Conservation (phyloP, 2,329 filamentous ascomycete species). For the Dactylellina leptospora region DNA sequence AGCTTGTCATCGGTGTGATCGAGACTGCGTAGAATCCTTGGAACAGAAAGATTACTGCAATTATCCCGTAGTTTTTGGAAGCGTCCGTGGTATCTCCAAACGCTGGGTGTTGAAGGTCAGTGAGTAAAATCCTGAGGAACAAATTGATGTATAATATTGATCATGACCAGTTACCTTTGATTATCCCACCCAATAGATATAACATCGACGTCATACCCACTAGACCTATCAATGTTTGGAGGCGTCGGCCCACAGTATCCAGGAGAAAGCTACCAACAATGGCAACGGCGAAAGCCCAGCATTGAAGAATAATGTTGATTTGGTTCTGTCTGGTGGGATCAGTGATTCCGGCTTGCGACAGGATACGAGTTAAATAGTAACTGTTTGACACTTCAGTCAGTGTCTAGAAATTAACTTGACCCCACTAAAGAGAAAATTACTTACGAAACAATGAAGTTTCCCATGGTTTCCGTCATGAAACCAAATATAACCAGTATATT, state of each 20-base stretch:
- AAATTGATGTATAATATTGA: neutral
- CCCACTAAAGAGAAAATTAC: too few relatives aligned
- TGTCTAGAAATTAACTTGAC: too few relatives aligned
- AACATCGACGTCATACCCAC: conserved; percentile 56
- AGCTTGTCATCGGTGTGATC: conserved; percentile 59
- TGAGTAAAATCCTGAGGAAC: neutral
- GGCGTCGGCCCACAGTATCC: conserved; percentile 59
- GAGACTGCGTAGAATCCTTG: conserved; percentile 59
- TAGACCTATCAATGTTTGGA: conserved; percentile 57
- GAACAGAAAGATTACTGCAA: conserved; percentile 60
- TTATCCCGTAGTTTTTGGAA: conserved; percentile 62
- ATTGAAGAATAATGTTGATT: conserved; percentile 60
- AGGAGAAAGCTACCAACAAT: conserved; percentile 59
- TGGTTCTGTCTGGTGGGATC: conserved; percentile 57
- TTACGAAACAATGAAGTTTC: conserved; percentile 59
- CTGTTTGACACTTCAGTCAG: too few relatives aligned
- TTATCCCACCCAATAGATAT: conserved; percentile 57
- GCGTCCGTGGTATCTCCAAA: conserved; percentile 60
- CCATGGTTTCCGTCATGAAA: conserved; percentile 56
- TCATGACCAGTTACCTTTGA: conserved; percentile 54
- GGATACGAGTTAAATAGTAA: conserved; percentile 58
- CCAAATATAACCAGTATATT: conserved; percentile 57
- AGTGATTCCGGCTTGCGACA: conserved; percentile 58
- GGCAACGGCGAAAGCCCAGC: conserved; percentile 60
- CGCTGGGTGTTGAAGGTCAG: conserved; percentile 30